Evolutionary conservation across 164 flowering plant species (phyloP), one percentile per base, ranked within the genome.

Genomic region (Echeveria elegans): DNA sequence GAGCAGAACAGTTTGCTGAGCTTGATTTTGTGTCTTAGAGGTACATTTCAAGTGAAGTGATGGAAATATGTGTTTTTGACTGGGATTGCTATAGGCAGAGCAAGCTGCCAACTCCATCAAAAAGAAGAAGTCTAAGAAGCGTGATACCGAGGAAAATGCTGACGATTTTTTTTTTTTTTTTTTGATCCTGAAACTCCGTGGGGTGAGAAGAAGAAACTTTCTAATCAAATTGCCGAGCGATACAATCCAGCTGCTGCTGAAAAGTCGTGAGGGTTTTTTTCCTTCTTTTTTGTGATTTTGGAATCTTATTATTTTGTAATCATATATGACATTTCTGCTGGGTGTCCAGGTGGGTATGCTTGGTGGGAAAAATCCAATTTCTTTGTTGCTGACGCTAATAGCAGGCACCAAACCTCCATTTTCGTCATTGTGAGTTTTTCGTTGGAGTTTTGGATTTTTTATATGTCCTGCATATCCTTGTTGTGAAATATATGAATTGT

Each of bases 331-430:
- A n/a, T n/a, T n/a, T n/a, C n/a, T n/a, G n/a, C n/a, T n/a, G n/a
- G 30, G 23, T 76, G 26, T 43, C 4, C 68, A 95, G 99, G 74
- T 95, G 99, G n/a, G 99, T 92, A 95, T 78, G 73, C 73, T 28
- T 95, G 97, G 97, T 95, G 99, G 99, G 97, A 92, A 73, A 79
- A 84, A 58, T 85, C 96, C 26, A 81, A 80, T 23, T 87, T 78
- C 70, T 95, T 92, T 75, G 81, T 77, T 69, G 97, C 97, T 34
- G 96, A 92, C 75, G 69, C 87, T 18, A 83, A 63, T 69, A 92
- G 97, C n/a, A n/a, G n/a, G n/a, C 77, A 75, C 89, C 47, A 95
- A 88, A 69, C 89, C 90, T 2, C 82, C 97, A 48, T 95, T 89
- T 80, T n/a, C n/a, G 84, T 77, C 15, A 89, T 94, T 82, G 97